phyloP scores from a whole-genome alignment of 768 basidiomycete species.

The Lactarius sanguifluus region DNA sequence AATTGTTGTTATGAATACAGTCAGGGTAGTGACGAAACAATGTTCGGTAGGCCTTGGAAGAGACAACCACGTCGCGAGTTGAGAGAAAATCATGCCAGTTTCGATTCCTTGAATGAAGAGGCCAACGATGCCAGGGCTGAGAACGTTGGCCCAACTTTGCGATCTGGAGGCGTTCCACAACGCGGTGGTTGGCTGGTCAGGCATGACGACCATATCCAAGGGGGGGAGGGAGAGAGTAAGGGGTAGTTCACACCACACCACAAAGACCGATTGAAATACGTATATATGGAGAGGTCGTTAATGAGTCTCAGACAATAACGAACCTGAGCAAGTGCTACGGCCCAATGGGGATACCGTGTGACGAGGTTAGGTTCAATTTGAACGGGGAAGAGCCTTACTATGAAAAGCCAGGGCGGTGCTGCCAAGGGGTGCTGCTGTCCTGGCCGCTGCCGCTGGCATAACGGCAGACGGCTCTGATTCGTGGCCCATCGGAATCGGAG shows the following conservation, averaged over 20 bases:
- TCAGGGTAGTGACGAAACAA: neutral
- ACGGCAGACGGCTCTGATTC: too few species aligned
- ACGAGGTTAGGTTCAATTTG: too few species aligned
- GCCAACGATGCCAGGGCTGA: constrained; percentile 10
- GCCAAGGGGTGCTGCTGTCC: too few species aligned
- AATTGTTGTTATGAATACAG: constrained; percentile 8
- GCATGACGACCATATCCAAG: neutral
- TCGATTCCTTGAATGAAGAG: constrained; percentile 19
- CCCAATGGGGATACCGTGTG: too few species aligned
- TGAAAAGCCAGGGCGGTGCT: too few species aligned
- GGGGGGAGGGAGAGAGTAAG: neutral
- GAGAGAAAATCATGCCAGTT: constrained; percentile 10
- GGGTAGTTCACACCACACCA: neutral
- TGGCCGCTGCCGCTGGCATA: too few species aligned
- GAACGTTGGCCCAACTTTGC: neutral
- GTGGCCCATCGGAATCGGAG: too few species aligned
- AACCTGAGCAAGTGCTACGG: too few species aligned
- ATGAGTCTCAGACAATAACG: too few species aligned
- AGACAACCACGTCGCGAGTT: constrained; percentile 7
- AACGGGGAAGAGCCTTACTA: too few species aligned
- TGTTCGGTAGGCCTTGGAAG: neutral
- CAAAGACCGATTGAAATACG: neutral
- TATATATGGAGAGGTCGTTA: neutral
- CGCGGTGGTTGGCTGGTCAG: too few species aligned
- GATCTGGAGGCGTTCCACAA: neutral